Conservation (phyloP, 1,284 basidiomycete species). For the Cystobasidiaceae sp. region DNA sequence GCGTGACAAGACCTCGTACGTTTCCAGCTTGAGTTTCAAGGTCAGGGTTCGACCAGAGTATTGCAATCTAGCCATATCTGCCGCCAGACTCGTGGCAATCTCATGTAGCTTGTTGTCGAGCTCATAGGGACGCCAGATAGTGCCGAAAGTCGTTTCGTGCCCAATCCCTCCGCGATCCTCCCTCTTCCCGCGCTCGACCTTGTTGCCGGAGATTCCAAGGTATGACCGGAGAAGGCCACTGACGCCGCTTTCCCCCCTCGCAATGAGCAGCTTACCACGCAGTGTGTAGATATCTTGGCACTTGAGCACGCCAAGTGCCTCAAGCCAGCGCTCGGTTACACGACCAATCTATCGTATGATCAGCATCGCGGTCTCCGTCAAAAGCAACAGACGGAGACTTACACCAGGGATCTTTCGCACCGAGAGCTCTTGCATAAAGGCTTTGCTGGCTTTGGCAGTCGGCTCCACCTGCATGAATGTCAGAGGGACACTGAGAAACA, state of each 20-base stretch:
- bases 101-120: conserved; percentile 57
- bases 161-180: conserved; percentile 85
- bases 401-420: conserved; percentile 79
- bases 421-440: conserved; percentile 67
- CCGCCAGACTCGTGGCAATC: conserved; percentile 69
- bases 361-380: not conserved
- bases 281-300: conserved; percentile 79
- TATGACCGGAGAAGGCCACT: conserved; percentile 53
- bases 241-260: conserved; percentile 34
- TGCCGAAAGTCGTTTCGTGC: conserved; percentile 62
- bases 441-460: conserved; percentile 58
- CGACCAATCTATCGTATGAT: conserved; percentile 50
- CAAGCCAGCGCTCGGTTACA: conserved; percentile 76
- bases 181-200: conserved; percentile 65
- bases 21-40: conserved; percentile 54
- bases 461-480: conserved; percentile 31
- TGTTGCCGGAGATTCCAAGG: conserved; percentile 77
- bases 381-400: conserved; percentile 43
- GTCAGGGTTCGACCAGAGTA: conserved; percentile 48
- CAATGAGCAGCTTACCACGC: conserved; percentile 62
- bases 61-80: conserved; percentile 59
- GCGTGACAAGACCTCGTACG: conserved; percentile 74
- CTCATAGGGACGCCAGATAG: conserved; percentile 18
- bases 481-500: not conserved
- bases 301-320: conserved; percentile 77